Conservation (phyloP, 2,329 filamentous ascomycete genomes). For the Alternaria solani region DNA sequence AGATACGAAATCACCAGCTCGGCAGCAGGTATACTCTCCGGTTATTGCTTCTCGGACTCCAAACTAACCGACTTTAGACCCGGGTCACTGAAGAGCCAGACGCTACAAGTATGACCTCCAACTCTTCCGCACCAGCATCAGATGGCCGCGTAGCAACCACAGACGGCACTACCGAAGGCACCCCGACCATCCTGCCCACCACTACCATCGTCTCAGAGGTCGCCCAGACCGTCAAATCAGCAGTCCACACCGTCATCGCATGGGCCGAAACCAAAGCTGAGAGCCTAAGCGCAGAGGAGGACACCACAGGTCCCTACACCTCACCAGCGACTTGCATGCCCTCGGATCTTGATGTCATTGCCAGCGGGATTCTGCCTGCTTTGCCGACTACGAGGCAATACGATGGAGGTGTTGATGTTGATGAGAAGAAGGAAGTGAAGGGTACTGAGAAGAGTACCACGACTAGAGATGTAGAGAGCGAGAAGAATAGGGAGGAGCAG, state of each 20-base stretch:
- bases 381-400: conserved; percentile 15
- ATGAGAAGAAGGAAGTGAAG: background rate
- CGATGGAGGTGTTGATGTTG: background rate
- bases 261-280: conserved; percentile 42
- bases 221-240: conserved; percentile 28
- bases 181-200: background rate
- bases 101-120: background rate
- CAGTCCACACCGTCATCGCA: conserved; percentile 28
- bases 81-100: background rate
- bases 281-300: conserved; percentile 28
- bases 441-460: background rate
- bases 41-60: background rate
- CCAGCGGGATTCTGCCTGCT: conserved; percentile 38
- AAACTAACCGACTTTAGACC: background rate
- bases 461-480: background rate
- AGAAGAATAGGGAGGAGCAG: background rate
- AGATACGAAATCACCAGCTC: background rate
- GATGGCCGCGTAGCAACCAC: conserved; percentile 16
- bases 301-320: conserved; percentile 42
- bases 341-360: conserved; percentile 47
- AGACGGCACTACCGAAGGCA: conserved; percentile 19
- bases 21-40: conserved; percentile 7
- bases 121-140: conserved; percentile 16
- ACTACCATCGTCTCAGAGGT: conserved; percentile 27
- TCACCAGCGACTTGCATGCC: conserved; percentile 43